Evolutionary conservation across 768 basidiomycete species (phyloP).

Genomic region (Chiua virens): DNA sequence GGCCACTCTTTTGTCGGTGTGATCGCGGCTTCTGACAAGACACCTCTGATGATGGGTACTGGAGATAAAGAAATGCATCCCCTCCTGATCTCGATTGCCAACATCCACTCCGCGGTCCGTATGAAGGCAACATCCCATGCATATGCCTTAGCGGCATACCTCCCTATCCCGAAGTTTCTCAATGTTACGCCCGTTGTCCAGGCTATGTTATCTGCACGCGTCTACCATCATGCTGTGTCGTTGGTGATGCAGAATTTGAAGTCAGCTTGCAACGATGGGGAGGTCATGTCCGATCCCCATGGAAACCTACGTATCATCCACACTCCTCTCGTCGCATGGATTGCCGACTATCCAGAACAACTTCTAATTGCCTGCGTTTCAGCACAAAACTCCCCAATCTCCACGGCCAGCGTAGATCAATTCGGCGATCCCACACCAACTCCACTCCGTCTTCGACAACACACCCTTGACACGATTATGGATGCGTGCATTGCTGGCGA

Average conservation of each 20-base stretch:
- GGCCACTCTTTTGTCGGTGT: conserved; percentile 31
- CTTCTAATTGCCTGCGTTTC: conserved; percentile 12
- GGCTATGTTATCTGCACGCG: conserved; percentile 25
- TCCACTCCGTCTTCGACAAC: not conserved
- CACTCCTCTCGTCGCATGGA: conserved; percentile 18
- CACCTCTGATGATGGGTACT: conserved; percentile 30
- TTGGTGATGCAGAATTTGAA: conserved; percentile 32
- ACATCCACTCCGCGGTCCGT: conserved; percentile 29
- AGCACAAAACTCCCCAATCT: conserved; percentile 12
- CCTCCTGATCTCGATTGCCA: conserved; percentile 30
- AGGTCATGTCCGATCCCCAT: conserved; percentile 28
- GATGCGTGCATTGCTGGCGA: not conserved
- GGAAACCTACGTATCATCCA: conserved; percentile 6
- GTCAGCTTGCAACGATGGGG: conserved; percentile 23
- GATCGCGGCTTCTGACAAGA: conserved; percentile 36
- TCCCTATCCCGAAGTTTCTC: conserved; percentile 33
- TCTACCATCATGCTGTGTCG: conserved; percentile 32
- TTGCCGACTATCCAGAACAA: conserved; percentile 20
- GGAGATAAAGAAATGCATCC: conserved; percentile 35
- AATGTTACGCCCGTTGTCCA: conserved; percentile 18
- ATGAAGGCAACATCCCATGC: conserved; percentile 34
- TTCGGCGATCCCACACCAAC: conserved; percentile 15
- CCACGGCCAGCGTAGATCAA: conserved; percentile 6
- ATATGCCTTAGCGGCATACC: conserved; percentile 28
- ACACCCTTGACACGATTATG: conserved; percentile 3